Conservation (phyloP, 768 basidiomycete species). For the Tricholoma sp. region DNA sequence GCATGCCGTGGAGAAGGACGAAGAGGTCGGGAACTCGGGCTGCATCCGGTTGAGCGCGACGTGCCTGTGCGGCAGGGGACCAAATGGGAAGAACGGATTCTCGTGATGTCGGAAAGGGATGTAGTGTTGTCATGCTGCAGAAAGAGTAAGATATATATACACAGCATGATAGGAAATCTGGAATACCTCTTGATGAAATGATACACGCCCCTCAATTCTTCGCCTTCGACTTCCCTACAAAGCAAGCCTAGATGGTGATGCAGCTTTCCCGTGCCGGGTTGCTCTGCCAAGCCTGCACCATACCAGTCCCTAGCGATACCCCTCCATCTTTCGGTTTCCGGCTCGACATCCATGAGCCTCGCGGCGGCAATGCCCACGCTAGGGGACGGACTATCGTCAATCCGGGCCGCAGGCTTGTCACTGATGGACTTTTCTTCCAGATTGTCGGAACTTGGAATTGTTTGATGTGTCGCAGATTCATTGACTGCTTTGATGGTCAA, state of each 20-base stretch:
- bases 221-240: constrained; percentile 74
- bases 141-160: background rate
- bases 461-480: constrained; percentile 32
- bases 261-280: constrained; percentile 90
- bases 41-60: constrained; percentile 69
- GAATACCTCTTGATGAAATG: constrained; percentile 90
- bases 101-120: constrained; percentile 82
- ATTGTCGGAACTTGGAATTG: constrained; percentile 12
- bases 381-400: constrained; percentile 62
- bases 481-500: constrained; percentile 57
- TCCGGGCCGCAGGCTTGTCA: constrained; percentile 45
- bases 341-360: constrained; percentile 76
- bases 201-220: constrained; percentile 83
- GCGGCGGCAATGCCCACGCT: constrained; percentile 87
- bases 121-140: constrained; percentile 82
- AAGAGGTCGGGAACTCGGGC: constrained; percentile 72
- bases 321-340: constrained; percentile 91
- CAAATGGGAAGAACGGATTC: constrained; percentile 90
- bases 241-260: constrained; percentile 93
- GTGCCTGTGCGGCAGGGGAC: constrained; percentile 67
- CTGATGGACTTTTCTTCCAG: constrained; percentile 31
- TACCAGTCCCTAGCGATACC: constrained; percentile 92
- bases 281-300: constrained; percentile 76
- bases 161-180: constrained; percentile 17
- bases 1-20: constrained; percentile 91